These are phyloP conservation scores for Xylariales sp. DNA, from an alignment of 2,329 filamentous ascomycete species.

Conservation along the genomic window DNA sequence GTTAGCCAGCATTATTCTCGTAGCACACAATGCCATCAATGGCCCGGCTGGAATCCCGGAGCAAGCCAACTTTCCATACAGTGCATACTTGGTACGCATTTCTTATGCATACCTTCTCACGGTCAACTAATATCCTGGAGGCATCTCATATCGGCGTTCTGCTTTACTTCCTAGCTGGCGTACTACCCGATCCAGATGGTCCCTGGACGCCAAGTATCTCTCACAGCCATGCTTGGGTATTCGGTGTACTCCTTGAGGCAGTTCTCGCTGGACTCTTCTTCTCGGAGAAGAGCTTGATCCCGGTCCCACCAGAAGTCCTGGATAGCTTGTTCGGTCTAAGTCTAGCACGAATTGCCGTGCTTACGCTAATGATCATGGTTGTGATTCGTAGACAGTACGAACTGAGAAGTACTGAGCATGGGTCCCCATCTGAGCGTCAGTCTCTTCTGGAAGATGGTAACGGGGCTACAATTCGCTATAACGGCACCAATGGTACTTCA, in stretches of 20 bases:
- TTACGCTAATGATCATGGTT: slow-evolving; percentile 30
- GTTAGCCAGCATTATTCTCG: slow-evolving; percentile 29
- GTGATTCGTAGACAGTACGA: slow-evolving; percentile 28
- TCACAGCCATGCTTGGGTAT: slow-evolving; percentile 33
- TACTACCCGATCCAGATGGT: slow-evolving; percentile 39
- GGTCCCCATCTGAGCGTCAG: slow-evolving; percentile 30
- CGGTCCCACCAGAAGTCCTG: slow-evolving; percentile 24
- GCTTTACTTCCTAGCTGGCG: slow-evolving; percentile 36
- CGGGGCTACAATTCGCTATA: slow-evolving; percentile 24
- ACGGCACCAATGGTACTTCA: slow-evolving; percentile 11
- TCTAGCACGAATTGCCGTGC: slow-evolving; percentile 25
- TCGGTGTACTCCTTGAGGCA: slow-evolving; percentile 29
- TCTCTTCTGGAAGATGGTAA: slow-evolving; percentile 36
- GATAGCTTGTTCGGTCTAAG: slow-evolving; percentile 26
- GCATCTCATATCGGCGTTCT: slow-evolving; percentile 36
- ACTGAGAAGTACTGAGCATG: slow-evolving; percentile 24
- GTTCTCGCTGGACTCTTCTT: slow-evolving; percentile 32
- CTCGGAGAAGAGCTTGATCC: slow-evolving; percentile 24
- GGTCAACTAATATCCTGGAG: slow-evolving; percentile 12
- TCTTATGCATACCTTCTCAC: background rate
- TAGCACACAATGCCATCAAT: slow-evolving; percentile 27
- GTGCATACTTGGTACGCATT: slow-evolving; percentile 31
- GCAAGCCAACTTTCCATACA: slow-evolving; percentile 31
- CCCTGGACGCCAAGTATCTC: slow-evolving; percentile 35
- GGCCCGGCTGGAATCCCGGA: slow-evolving; percentile 19